Base-by-base conservation (phyloP, 805 yeast species). In the Yamadazyma laniorum region DNA sequence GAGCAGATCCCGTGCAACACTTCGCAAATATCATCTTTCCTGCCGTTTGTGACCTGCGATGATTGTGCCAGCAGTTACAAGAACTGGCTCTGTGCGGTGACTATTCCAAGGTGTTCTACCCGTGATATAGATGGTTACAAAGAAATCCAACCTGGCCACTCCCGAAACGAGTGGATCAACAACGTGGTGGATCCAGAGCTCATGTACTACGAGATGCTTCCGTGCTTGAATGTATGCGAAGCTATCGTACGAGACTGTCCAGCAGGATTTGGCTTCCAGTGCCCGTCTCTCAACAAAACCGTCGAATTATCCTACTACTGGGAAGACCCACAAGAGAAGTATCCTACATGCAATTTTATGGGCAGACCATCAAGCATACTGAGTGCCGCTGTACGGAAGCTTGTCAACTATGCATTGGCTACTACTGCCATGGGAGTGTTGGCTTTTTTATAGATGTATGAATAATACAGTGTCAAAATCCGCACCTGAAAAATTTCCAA, bases 41-140 rank as follows among this genome's bases (percentile, higher is more conserved):
- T 96, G 1, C 87, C 95, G 7, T 53, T 91, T 17, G 58, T 78
- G 26, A 70, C 82, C 0, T 91, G 99, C 53, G 70, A 66, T 11
- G 80, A 86, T 52, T 91, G 99, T 56, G 71, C 73, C 1, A 47
- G 56, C 2, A 72, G 90, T 1, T 91, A 91, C 58, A 79, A 77
- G 50, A 72, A 81, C 50, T 91, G 99, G 99, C 70, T 93, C 14
- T 91, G 99, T 61, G 72, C 95, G 0, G 87, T 88, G 3, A 70
- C 88, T 0, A 85, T 91, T 5, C 98, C 98, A 0, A 67, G 97
- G 21, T 91, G 99, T 51, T 70, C 86, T 1, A 79, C 83, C 11
- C 46, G 56, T 11, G 55, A 74, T 5, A 43, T 62, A 6, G 49
- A 70, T 0, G 75, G 75, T 5, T 80, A 74, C 55, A 56, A 59